Conservation (phyloP, 2,329 filamentous ascomycete genomes). For the Aspergillus hortae region DNA sequence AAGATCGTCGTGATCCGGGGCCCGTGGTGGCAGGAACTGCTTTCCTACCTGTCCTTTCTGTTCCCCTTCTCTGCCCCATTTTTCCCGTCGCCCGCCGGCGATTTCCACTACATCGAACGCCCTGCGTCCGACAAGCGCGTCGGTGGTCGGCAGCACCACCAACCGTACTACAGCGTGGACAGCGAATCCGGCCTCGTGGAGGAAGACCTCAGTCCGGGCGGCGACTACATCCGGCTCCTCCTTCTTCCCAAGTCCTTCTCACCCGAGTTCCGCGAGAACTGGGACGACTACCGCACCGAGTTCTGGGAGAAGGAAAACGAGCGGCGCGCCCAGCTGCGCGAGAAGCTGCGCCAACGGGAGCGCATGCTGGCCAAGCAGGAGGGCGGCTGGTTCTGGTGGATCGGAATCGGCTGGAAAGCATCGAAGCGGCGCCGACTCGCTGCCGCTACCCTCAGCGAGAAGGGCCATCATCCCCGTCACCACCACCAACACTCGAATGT, state of each 20-base stretch:
- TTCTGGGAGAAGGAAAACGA: constrained; percentile 99
- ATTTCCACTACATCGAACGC: constrained; percentile 77
- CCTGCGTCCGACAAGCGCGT: constrained; percentile 37
- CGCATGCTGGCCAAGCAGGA: constrained; percentile 64
- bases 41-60: constrained; percentile 71
- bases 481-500: constrained; percentile 27
- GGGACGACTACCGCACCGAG: constrained; percentile 89
- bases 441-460: constrained; percentile 24
- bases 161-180: constrained; percentile 54
- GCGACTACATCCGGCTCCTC: constrained; percentile 86
- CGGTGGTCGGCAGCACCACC: constrained; percentile 31
- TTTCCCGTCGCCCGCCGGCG: constrained; percentile 58
- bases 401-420: constrained; percentile 53
- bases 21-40: constrained; percentile 73
- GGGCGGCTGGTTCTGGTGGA: constrained; percentile 81
- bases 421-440: constrained; percentile 29
- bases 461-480: constrained; percentile 27
- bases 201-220: constrained; percentile 85
- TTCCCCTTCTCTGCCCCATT: constrained; percentile 68
- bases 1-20: constrained; percentile 88
- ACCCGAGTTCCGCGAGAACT: constrained; percentile 90
- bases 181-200: constrained; percentile 64
- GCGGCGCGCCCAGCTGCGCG: constrained; percentile 68
- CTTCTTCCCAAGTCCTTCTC: constrained; percentile 93
- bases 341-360: constrained; percentile 66